Percentiles rank a stretch among this genome's conserved stretches.
Evolutionary conservation across 257 asterid species (phyloP).

Genomic region (Gentiana dahurica): DNA sequence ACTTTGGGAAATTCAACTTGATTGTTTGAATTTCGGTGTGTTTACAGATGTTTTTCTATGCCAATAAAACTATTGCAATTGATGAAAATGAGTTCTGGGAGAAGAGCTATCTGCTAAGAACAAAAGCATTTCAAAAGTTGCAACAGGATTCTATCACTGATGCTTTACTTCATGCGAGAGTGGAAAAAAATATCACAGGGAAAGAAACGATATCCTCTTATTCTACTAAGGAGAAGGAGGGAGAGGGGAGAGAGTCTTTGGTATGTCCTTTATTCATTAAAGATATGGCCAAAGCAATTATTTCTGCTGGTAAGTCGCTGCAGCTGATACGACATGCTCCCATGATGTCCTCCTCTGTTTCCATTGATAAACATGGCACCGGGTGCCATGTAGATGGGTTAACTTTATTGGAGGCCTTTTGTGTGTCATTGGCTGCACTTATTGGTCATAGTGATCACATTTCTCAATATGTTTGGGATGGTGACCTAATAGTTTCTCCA

Average conservation of each 20-base stretch:
- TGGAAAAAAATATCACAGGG: conserved; percentile 27
- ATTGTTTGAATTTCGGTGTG: conserved; percentile 5
- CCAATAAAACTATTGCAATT: conserved; percentile 60
- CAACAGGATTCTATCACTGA: conserved; percentile 24
- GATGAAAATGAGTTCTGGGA: conserved; percentile 96
- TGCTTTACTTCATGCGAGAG: conserved; percentile 24
- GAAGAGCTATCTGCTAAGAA: conserved; percentile 73
- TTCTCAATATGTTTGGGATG: conserved; percentile 42
- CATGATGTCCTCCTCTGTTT: conserved; percentile 31
- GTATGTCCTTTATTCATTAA: conserved; percentile 75
- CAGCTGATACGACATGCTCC: conserved; percentile 86
- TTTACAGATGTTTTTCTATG: conserved; percentile 79
- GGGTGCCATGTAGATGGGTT: conserved; percentile 43
- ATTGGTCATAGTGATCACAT: conserved; percentile 72
- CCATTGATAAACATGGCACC: conserved; percentile 23
- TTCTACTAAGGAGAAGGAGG: conserved; percentile 39
- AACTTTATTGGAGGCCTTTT: conserved; percentile 85
- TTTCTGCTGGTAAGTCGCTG: conserved; percentile 95
- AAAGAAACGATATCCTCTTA: conserved; percentile 39
- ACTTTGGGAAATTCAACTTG: not conserved
- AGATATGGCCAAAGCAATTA: conserved; percentile 64
- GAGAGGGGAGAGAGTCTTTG: conserved; percentile 30
- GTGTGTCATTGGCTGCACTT: conserved; percentile 72
- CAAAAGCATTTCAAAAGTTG: conserved; percentile 28
- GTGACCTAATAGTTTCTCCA: conserved; percentile 30